Evolutionary conservation across 306 rosid species (phyloP), one percentile per base, ranked within the genome.

Genomic region (Delonix regia): DNA sequence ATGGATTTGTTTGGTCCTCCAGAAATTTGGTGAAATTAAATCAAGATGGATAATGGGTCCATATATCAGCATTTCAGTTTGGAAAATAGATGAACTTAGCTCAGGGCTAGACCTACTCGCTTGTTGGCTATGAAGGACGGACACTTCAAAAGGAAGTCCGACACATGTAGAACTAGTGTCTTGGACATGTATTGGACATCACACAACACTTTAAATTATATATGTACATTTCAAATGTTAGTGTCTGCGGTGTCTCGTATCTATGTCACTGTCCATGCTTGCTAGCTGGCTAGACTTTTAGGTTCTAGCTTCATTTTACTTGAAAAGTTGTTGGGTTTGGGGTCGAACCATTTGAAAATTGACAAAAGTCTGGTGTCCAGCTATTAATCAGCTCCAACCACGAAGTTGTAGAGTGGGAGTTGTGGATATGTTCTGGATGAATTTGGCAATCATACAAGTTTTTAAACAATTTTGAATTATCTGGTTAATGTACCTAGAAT

Each of bases 1-100:
- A 12, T 69, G 73, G 75, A 74, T 82, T 77, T 73, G 24, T 55
- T 7, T 3, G 28, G 36, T 67, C 60, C 25, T 56, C 11, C 71
- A 65, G 68, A 76, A 75, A 62, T 48, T 30, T 71, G 47, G 59
- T 72, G 39, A 70, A 53, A 39, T 62, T 12, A 57, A 47, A 71
- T 56, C 19, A 64, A 59, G 44, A 71, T 73, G 36, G 77, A 10
- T 41, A 24, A 47, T 62, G 30, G 69, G 55, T 56, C 71, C 57
- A 63, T 48, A 47, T 78, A 42, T 25, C 34, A 36, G 18, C 72
- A 53, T 49, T 81, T 70, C 14, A 69, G 11, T 62, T 77, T 73
- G 48, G 57, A 65, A 49, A 18, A 48, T 34, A 15, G 65, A 44
- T 38, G 25, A 49, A 70, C 57, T 19, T 64, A 34, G 41, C 41